A percentile compares a stretch with the other conserved stretches of the same genome.
phyloP scores from a whole-genome alignment of 2,329 filamentous ascomycete genomes.

The Xylaria sp. region DNA sequence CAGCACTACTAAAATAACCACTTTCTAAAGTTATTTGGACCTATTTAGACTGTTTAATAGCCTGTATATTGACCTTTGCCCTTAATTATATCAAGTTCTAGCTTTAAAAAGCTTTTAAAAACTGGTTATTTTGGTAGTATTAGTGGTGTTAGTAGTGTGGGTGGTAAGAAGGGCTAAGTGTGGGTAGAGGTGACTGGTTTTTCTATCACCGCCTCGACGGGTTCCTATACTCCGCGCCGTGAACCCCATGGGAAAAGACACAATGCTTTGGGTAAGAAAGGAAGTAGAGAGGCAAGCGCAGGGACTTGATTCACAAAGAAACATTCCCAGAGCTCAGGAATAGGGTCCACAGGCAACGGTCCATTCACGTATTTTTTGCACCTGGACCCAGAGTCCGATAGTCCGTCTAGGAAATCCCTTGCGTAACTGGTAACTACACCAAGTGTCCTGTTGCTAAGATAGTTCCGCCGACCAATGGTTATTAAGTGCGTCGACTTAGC shows the following conservation, averaged over 20 bases:
- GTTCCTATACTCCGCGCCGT: slow-evolving; percentile 4
- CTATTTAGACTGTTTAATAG: too few relatives aligned
- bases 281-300: neutral
- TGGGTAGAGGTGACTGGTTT: too few relatives aligned
- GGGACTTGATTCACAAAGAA: neutral
- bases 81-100: too few relatives aligned
- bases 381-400: neutral
- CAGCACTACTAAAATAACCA: too few relatives aligned
- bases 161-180: too few relatives aligned
- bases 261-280: neutral
- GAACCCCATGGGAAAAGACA: slow-evolving; percentile 7
- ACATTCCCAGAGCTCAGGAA: slow-evolving; percentile 21
- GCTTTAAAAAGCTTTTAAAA: too few relatives aligned
- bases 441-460: neutral
- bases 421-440: neutral
- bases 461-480: slow-evolving; percentile 20
- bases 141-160: too few relatives aligned
- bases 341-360: slow-evolving; percentile 5
- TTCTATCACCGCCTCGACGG: too few relatives aligned
- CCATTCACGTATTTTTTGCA: neutral
- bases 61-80: too few relatives aligned
- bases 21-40: too few relatives aligned
- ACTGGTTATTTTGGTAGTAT: too few relatives aligned
- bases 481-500: neutral
- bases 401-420: neutral